Evolutionary conservation across 192 early-diverging fungal species (phyloP).

Genomic region (Coemansia sp.): DNA sequence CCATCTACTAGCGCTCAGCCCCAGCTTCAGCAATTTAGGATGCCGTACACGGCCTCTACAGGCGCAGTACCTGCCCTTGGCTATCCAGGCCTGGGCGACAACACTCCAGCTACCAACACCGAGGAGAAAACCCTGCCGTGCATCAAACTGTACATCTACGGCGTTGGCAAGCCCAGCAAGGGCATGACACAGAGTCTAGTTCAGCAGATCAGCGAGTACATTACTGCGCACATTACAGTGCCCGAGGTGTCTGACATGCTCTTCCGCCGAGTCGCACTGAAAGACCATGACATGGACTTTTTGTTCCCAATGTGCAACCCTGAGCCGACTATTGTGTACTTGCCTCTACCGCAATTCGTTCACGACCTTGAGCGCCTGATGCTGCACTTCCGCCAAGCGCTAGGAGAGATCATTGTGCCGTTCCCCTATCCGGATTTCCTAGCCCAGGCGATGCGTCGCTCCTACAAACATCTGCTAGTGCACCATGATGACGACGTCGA

Average conservation of each 20-base stretch:
- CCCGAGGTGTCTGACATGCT: slow-evolving; percentile 52
- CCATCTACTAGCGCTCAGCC: not conserved
- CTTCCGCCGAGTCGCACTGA: slow-evolving; percentile 41
- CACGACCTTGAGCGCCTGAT: slow-evolving; percentile 44
- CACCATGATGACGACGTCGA: slow-evolving; percentile 16
- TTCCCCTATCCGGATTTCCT: slow-evolving; percentile 39
- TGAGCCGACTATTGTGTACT: slow-evolving; percentile 48
- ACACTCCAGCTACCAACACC: slow-evolving; percentile 2
- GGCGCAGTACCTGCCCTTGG: slow-evolving; percentile 23
- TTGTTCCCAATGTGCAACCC: slow-evolving; percentile 53
- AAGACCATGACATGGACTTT: slow-evolving; percentile 52
- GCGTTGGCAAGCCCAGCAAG: slow-evolving; percentile 44
- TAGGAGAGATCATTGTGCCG: slow-evolving; percentile 40
- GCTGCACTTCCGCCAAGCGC: slow-evolving; percentile 44
- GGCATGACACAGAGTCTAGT: slow-evolving; percentile 47
- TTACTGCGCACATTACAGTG: slow-evolving; percentile 46
- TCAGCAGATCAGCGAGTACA: slow-evolving; percentile 50
- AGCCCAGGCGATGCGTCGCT: slow-evolving; percentile 42
- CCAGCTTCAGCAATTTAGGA: slow-evolving; percentile 1
- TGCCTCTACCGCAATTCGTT: slow-evolving; percentile 54
- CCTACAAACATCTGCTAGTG: slow-evolving; percentile 38
- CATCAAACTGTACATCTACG: slow-evolving; percentile 41
- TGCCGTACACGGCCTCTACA: not conserved
- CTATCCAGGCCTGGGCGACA: slow-evolving; percentile 11
- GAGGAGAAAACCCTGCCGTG: slow-evolving; percentile 40